Base-by-base conservation (phyloP, 169 alveolate genomes). In the Plasmodium knowlesi region DNA sequence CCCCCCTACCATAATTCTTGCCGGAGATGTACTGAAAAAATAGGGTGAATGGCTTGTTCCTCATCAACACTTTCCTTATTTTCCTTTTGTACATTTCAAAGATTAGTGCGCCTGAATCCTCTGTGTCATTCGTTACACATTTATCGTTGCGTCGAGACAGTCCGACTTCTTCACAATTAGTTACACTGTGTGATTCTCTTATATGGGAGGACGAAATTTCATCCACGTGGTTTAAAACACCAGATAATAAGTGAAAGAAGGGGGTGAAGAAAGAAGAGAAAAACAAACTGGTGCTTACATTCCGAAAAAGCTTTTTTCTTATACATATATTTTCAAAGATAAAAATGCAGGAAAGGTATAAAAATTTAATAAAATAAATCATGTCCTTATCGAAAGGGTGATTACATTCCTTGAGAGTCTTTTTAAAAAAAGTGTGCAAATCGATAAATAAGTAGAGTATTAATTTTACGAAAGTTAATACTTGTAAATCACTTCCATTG, bases 191-290 rank as follows among this genome's bases (percentile, higher is more conserved):
- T 41, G 32, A 83, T 54, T n/a, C 9, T 1, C 32, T 10, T 46
- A 83, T n/a, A 37, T 61, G 25, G 6, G 30, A 34, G 16, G 76
- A 1, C 32, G 78, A 39, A 79, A 79, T 71, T 16, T 78, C 74
- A 8, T 89, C 74, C 53, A 79, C 39, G 72, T 89, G 76, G 46
- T 41, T 79, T 41, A 89, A 25, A 34, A 89, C 70, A 39, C 41
- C 50, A 16, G 94, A 39, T 28, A 89, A 61, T 19, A 89, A 89
- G 54, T 89, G 81, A 79, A 79, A 89, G 37, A 89, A 89, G 50
- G 86, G 94, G 71, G 84, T 89, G 72, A 89, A 89, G 73, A 89
- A 89, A 6, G 94, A 89, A n/a, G 94, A 79, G 85, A 89, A 89
- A 5, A 78, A 89, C 32, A 89, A 39, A 57, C 19, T 89, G 37